These are phyloP conservation scores for Naegleria fowleri DNA, from an alignment of 208 protist species.

Conservation along the genomic window DNA sequence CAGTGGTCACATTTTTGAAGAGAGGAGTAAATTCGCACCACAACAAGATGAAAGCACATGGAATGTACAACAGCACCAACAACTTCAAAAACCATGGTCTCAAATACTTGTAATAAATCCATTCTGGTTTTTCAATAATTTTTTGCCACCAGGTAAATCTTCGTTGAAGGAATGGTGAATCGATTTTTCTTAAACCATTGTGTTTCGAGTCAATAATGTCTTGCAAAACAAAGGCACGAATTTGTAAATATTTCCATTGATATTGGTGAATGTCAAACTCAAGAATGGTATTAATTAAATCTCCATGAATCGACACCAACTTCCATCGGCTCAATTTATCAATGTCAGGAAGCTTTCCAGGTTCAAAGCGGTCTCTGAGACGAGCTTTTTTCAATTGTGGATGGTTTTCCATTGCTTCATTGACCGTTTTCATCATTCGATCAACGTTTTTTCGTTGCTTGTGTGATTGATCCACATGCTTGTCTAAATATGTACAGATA, in stretches of 20 bases:
- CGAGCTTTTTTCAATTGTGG: background rate
- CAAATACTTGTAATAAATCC: background rate
- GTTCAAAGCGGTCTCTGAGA: background rate
- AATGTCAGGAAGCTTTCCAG: background rate
- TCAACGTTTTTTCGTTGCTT: background rate
- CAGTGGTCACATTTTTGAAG: background rate
- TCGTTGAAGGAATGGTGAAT: background rate
- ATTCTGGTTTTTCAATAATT: background rate
- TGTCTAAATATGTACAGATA: background rate
- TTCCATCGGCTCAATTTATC: background rate
- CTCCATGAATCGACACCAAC: background rate
- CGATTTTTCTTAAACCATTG: background rate
- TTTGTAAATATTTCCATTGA: background rate
- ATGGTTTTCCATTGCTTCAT: background rate
- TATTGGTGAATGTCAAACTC: background rate
- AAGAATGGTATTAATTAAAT: background rate
- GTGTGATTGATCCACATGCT: background rate
- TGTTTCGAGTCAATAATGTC: background rate
- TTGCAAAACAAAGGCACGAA: background rate
- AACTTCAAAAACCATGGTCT: background rate
- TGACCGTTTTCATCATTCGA: background rate
- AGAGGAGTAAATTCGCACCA: background rate
- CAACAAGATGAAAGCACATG: background rate
- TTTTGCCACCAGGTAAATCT: background rate
- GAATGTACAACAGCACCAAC: background rate